Base-by-base conservation (phyloP, 2,329 filamentous ascomycete species). In the Fusarium chlamydosporum region DNA sequence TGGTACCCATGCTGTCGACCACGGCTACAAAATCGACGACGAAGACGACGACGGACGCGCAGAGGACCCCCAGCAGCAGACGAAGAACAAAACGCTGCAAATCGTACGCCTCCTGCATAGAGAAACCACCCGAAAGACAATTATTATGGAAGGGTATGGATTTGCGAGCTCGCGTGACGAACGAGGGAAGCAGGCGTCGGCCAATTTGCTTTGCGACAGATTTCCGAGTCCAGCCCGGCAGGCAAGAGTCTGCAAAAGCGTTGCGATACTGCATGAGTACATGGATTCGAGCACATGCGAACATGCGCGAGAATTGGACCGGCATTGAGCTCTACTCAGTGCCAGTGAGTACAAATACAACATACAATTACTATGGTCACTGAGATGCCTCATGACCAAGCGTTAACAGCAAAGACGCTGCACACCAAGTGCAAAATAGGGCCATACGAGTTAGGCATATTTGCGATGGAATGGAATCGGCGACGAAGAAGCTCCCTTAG, bases 1-100 rank as follows among this genome's bases (percentile, higher is more conserved):
- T 79, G 77, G 77, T 71, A 77, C 37, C 77, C 77, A 31, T 78
- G 77, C 52, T 75, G 75, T 38, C 56, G 73, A 31, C 58, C 70
- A 48, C 54, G 43, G 27, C 47, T 65, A 26, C 52, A 56, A 48
- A 68, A 61, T 20, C 65, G 61, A n/a, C 70, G 66, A 27, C 63
- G 59, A 53, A 67, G 69, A 34, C 60, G 58, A 34, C 60, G 58
- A 42, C 68, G 63, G 20, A 51, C 56, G 54, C 68, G 58, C 29
- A 65, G 63, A 37, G 65, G 70, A 35, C 68, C 63, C 45, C 68
- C 72, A 10, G 41, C 55, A 8, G 23, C 55, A 16, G 67, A 72
- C 16, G 67, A 64, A 37, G 71, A 70, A 20, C 58, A 70, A 50
- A 66, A 46, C 18, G 35, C 55, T 20, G 26, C 43, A 58, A 73